Evolutionary conservation across 768 basidiomycete species (phyloP).

Genomic region (Boletus rubropictus): DNA sequence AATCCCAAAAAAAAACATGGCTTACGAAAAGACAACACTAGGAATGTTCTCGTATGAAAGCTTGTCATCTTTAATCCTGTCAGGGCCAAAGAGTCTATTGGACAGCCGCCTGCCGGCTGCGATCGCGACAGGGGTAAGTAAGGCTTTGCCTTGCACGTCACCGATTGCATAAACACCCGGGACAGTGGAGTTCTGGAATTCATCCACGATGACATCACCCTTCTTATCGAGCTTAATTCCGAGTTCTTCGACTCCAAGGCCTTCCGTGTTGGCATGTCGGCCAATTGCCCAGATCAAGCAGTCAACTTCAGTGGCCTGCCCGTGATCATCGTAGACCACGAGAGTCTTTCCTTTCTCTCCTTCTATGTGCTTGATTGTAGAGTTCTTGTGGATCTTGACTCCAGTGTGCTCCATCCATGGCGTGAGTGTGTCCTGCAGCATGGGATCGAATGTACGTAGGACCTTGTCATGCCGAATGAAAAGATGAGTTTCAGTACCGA

Average conservation of each 20-base stretch:
- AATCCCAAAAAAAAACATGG: constrained; percentile 14
- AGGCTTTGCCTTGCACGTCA: constrained; percentile 87
- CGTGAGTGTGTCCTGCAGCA: constrained; percentile 76
- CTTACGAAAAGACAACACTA: constrained; percentile 94
- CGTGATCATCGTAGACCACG: constrained; percentile 69
- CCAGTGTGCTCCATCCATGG: constrained; percentile 95
- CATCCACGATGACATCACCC: constrained; percentile 86
- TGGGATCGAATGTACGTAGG: constrained; percentile 87
- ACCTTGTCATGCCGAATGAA: constrained; percentile 88
- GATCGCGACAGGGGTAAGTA: constrained; percentile 95
- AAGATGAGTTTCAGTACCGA: constrained; percentile 89
- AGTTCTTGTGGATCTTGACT: constrained; percentile 77
- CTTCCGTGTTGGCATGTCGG: constrained; percentile 71
- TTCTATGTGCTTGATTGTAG: constrained; percentile 70
- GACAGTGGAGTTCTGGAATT: constrained; percentile 80
- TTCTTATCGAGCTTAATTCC: constrained; percentile 71
- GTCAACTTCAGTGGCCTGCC: constrained; percentile 80
- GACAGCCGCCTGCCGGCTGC: constrained; percentile 87
- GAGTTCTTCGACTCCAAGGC: constrained; percentile 69
- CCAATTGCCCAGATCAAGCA: constrained; percentile 93
- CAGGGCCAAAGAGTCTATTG: constrained; percentile 87
- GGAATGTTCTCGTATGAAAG: constrained; percentile 87
- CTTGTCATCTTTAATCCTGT: constrained; percentile 82
- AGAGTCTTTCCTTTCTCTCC: constrained; percentile 66
- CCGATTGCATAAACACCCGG: constrained; percentile 77